These are phyloP conservation scores for Pseudonitzschia pungens DNA, from an alignment of 108 stramenopile genomes.

Conservation along the genomic window DNA sequence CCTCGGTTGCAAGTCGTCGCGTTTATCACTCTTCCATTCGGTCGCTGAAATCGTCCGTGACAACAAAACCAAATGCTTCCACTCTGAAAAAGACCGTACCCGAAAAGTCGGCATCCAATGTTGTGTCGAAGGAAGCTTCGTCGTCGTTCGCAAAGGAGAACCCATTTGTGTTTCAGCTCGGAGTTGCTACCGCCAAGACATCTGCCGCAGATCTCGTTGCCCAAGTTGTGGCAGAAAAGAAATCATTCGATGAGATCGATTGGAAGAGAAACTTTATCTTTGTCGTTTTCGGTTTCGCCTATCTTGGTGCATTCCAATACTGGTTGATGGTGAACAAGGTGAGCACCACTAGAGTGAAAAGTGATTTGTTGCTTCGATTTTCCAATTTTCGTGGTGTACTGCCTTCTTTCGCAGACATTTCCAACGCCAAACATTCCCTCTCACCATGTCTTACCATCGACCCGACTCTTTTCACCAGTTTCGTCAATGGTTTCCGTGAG, in stretches of 20 bases:
- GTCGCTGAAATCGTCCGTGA: conserved; percentile 23
- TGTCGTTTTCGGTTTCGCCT: conserved; percentile 83
- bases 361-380: neutral
- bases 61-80: conserved; percentile 15
- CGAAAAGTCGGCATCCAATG: conserved; percentile 2
- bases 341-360: neutral
- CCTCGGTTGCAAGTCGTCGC: conserved; percentile 27
- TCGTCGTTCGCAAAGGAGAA: conserved; percentile 60
- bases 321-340: conserved; percentile 77
- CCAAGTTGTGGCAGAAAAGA: conserved; percentile 80
- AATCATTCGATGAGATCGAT: conserved; percentile 71
- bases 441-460: neutral
- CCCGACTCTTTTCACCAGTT: conserved; percentile 21
- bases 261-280: conserved; percentile 80
- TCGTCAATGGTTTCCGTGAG: conserved; percentile 73
- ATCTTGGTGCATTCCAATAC: conserved; percentile 88
- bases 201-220: conserved; percentile 79
- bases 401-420: neutral
- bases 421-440: conserved; percentile 15
- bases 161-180: conserved; percentile 81
- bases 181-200: conserved; percentile 81
- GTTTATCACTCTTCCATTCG: conserved; percentile 28
- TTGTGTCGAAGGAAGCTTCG: neutral
- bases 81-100: neutral
- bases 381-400: neutral